Percentiles rank a stretch among this genome's conserved stretches.
phyloP scores from a whole-genome alignment of 805 yeast species.

The Cyberlindnera veronae region DNA sequence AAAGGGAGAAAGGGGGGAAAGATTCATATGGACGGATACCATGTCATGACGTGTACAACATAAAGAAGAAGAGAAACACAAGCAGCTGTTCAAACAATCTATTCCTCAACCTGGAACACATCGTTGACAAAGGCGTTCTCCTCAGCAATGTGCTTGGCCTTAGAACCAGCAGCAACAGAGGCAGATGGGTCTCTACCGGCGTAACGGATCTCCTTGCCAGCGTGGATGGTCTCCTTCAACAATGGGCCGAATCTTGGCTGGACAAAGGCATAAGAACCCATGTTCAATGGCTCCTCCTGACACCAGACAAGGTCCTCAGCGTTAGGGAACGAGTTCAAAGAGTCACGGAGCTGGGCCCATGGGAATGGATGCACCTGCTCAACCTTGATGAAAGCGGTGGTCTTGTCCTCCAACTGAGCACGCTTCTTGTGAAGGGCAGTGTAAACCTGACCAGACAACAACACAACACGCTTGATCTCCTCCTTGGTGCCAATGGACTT shows the following conservation, averaged over 20 bases:
- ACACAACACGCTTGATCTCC: slow-evolving; percentile 82
- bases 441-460: slow-evolving; percentile 92
- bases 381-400: slow-evolving; percentile 82
- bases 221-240: slow-evolving; percentile 69
- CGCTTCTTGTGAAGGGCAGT: slow-evolving; percentile 90
- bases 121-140: slow-evolving; percentile 83
- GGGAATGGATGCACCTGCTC: slow-evolving; percentile 99
- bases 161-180: slow-evolving; percentile 96
- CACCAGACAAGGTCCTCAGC: slow-evolving; percentile 90
- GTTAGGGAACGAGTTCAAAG: slow-evolving; percentile 75
- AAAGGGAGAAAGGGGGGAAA: neutral
- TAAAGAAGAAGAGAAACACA: neutral
- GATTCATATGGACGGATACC: neutral
- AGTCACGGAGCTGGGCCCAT: slow-evolving; percentile 85
- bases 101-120: slow-evolving; percentile 44
- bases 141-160: slow-evolving; percentile 82
- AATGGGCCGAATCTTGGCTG: slow-evolving; percentile 81
- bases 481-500: slow-evolving; percentile 70
- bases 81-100: neutral
- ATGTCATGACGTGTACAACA: neutral
- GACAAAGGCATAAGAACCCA: slow-evolving; percentile 83
- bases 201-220: slow-evolving; percentile 62
- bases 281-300: slow-evolving; percentile 98
- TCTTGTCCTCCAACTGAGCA: slow-evolving; percentile 66
- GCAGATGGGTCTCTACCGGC: slow-evolving; percentile 99